Base-by-base conservation (phyloP, 139 green algal genomes). In the Pedinophyceae sp. region DNA sequence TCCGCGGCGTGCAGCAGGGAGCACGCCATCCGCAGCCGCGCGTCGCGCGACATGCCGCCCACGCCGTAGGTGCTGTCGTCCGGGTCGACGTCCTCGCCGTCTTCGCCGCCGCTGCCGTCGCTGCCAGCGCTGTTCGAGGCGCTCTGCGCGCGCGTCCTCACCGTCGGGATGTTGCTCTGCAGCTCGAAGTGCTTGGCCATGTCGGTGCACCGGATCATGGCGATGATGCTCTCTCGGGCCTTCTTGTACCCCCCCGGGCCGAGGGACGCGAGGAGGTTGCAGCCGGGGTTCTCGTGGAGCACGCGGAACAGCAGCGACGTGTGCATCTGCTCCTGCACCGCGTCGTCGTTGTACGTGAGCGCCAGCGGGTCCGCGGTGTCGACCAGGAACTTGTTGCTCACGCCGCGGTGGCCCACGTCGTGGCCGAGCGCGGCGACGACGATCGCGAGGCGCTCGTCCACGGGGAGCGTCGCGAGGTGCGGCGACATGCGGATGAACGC, bases 101-200 rank as follows among this genome's bases (percentile, higher is more conserved):
- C 47, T 19, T 52, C 47, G n/a, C n/a, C n/a, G n/a, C n/a, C n/a
- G n/a, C n/a, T n/a, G n/a, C n/a, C n/a, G n/a, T n/a, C n/a, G n/a
- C n/a, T n/a, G n/a, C n/a, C n/a, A n/a, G n/a, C n/a, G n/a, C n/a
- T n/a, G n/a, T n/a, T n/a, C n/a, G n/a, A n/a, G n/a, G n/a, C n/a
- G n/a, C n/a, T n/a, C n/a, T n/a, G n/a, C 10, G 34, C 34, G 10
- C 13, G 7, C 10, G 34, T 43, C 34, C 7, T 7, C 10, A 43
- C 10, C 10, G 26, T 59, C 16, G 55, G n/a, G 30, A 59, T 26
- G 19, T 59, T 55, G 27, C 26, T 19, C 7, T 26, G 13, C 20
- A 59, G 53, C 26, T 26, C 30, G 20, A 59, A 59, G 53, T 59
- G 53, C 34, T 30, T 5, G 6, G 53, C 53, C 53, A 59, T 59